Base-by-base conservation (phyloP, 495 filamentous ascomycete genomes). In the Chaetomidium leptoderma region DNA sequence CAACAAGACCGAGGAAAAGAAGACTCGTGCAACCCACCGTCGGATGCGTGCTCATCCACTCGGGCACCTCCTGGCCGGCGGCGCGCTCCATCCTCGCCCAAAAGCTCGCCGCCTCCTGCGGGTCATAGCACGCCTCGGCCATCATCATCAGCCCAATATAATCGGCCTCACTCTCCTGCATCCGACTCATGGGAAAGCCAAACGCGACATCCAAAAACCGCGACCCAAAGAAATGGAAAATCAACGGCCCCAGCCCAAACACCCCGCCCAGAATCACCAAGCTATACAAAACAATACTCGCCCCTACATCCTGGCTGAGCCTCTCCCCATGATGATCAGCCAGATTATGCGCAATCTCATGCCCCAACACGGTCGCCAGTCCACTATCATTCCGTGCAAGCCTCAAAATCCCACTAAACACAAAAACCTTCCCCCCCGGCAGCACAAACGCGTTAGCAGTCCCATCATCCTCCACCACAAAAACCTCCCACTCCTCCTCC, bases 341-440 rank as follows among this genome's bases (percentile, higher is more conserved):
- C 1, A 96, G 74, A 36, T 89, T 89, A 66, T 97, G 92, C n/a
- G 90, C 89, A 57, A 97, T 95, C 74, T 97, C 92, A 68, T 97
- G 92, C 6, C 89, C 90, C 8, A 97, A 73, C 24, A 97, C 88
- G 3, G 90, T 83, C 14, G 92, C 92, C 17, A 97, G 72, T 0
- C 87, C 89, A 62, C 89, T 81, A 33, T 95, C 88, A 50, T 78
- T 82, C 40, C 74, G 53, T 45, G 87, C 88, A 16, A 96, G 75
- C 2, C 83, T 82, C 43, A 97, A 65, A 19, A 97, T 87, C 19
- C 92, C 88, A 35, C 83, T 88, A 61, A 87, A 95, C 6, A 97
- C 92, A 64, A 97, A 96, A 17, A 97, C 91, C 64, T 95, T 95
- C 2, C 91, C 92, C 67, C 90, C 91, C 3, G 92, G 92, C 37